Evolutionary conservation across 495 filamentous ascomycete genomes (phyloP).

Genomic region (Penicillium paxilli): DNA sequence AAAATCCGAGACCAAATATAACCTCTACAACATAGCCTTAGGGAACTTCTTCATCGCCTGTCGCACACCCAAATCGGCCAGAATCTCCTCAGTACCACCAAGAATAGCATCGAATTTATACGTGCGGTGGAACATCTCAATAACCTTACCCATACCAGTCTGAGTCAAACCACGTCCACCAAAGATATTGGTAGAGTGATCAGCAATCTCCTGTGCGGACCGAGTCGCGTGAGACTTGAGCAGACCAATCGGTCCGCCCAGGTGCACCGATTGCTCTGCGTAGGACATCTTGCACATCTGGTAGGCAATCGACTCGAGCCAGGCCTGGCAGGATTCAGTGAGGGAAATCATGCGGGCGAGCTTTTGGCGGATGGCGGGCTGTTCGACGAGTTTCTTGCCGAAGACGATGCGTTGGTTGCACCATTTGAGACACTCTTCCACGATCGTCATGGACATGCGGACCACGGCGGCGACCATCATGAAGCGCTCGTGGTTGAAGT

Average conservation of each 20-base stretch:
- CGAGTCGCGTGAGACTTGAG: constrained; percentile 78
- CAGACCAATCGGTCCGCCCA: constrained; percentile 80
- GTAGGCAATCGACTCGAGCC: constrained; percentile 81
- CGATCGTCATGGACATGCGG: constrained; percentile 64
- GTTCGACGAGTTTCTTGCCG: constrained; percentile 75
- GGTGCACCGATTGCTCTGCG: constrained; percentile 68
- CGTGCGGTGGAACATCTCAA: constrained; percentile 79
- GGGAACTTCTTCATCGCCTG: constrained; percentile 83
- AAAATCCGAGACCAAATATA: too few species aligned
- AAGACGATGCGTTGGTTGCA: constrained; percentile 88
- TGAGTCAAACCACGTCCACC: constrained; percentile 80
- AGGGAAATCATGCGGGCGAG: constrained; percentile 87
- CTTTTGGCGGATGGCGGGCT: constrained; percentile 86
- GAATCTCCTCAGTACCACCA: constrained; percentile 80
- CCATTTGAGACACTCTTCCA: constrained; percentile 89
- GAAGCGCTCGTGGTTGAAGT: constrained; percentile 83
- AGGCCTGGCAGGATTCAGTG: constrained; percentile 78
- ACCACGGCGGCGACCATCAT: constrained; percentile 67
- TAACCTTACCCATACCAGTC: constrained; percentile 75
- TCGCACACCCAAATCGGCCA: constrained; percentile 78
- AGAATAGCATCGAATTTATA: constrained; percentile 92
- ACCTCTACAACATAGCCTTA: constrained; percentile 70
- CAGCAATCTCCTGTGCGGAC: constrained; percentile 77
- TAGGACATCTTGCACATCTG: constrained; percentile 90
- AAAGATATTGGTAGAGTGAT: constrained; percentile 83